These are phyloP conservation scores for Coemansia sp. DNA, from an alignment of 192 early-diverging fungal genomes.

Conservation along the genomic window DNA sequence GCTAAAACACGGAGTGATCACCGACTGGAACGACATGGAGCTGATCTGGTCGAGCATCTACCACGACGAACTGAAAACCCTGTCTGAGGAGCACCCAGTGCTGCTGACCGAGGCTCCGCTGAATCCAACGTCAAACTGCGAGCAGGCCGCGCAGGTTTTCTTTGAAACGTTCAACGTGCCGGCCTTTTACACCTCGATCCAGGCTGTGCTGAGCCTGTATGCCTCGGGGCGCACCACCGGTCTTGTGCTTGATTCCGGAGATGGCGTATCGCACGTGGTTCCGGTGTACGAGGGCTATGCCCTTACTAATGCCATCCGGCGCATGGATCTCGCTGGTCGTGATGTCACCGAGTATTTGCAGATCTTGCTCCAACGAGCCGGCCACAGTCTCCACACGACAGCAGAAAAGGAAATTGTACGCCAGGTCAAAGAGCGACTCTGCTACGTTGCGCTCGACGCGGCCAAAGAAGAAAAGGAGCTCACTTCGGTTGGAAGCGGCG, in stretches of 20 bases:
- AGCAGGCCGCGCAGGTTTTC: slow-evolving; percentile 92
- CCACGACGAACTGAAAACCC: slow-evolving; percentile 91
- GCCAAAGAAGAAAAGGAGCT: slow-evolving; percentile 92
- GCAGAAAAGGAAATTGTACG: slow-evolving; percentile 96
- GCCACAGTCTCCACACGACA: slow-evolving; percentile 82
- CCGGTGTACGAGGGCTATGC: slow-evolving; percentile 98
- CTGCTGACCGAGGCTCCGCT: slow-evolving; percentile 95
- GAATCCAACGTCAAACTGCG: slow-evolving; percentile 90
- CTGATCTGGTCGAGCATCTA: slow-evolving; percentile 97
- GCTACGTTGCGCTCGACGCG: slow-evolving; percentile 88
- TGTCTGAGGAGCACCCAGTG: slow-evolving; percentile 98
- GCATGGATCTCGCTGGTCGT: slow-evolving; percentile 93
- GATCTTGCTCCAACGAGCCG: slow-evolving; percentile 86
- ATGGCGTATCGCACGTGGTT: slow-evolving; percentile 93
- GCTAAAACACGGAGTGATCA: slow-evolving; percentile 95
- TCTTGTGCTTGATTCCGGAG: slow-evolving; percentile 92
- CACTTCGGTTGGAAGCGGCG: slow-evolving; percentile 63
- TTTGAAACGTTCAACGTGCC: slow-evolving; percentile 99
- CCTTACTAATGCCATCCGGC: slow-evolving; percentile 86
- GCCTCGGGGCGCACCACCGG: slow-evolving; percentile 97
- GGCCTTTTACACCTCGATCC: slow-evolving; percentile 93
- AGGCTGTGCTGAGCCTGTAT: slow-evolving; percentile 96
- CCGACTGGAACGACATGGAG: slow-evolving; percentile 99
- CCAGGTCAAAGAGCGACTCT: slow-evolving; percentile 94
- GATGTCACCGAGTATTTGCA: slow-evolving; percentile 93